phyloP scores from a whole-genome alignment of 345 rosid genomes.

The Clarkia xantiana region DNA sequence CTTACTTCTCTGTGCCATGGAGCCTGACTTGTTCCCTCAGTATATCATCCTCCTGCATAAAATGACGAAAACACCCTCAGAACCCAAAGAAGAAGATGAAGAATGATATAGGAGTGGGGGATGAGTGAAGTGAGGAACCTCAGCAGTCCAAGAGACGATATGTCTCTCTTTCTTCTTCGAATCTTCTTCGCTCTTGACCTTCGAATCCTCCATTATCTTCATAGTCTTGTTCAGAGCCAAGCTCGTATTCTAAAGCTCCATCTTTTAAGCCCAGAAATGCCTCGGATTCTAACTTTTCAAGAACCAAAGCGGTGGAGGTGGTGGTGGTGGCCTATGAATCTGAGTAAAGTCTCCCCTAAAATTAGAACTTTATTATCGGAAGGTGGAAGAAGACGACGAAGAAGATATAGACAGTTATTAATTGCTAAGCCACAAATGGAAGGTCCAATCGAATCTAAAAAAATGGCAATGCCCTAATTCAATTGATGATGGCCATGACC shows the following conservation, averaged over 20 bases:
- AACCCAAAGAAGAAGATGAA: conserved; percentile 10
- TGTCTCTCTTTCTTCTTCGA: conserved; percentile 15
- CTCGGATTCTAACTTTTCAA: conserved; percentile 46
- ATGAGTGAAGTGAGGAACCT: conserved; percentile 24
- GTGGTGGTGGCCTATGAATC: conserved; percentile 1
- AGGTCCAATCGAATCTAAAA: conserved; percentile 2
- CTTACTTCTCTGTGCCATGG: conserved; percentile 80
- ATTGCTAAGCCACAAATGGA: not conserved
- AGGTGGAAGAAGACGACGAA: not conserved
- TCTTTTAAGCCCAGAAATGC: conserved; percentile 11
- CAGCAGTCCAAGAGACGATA: conserved; percentile 35
- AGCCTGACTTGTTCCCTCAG: conserved; percentile 64
- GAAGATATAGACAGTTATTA: not conserved
- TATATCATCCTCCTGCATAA: conserved; percentile 79
- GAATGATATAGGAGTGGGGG: not conserved
- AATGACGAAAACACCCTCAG: conserved; percentile 10
- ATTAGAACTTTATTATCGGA: conserved; percentile 5
- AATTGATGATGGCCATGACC: too few species aligned
- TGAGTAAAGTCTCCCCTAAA: conserved; percentile 5
- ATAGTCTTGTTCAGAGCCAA: conserved; percentile 1
- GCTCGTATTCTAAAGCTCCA: too few species aligned
- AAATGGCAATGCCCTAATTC: conserved; percentile 4
- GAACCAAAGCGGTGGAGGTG: conserved; percentile 9
- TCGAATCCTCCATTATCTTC: conserved; percentile 1
- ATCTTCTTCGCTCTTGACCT: conserved; percentile 8